These are phyloP conservation scores for Rhizophagus sp. DNA, from an alignment of 192 early-diverging fungal species.

Conservation along the genomic window DNA sequence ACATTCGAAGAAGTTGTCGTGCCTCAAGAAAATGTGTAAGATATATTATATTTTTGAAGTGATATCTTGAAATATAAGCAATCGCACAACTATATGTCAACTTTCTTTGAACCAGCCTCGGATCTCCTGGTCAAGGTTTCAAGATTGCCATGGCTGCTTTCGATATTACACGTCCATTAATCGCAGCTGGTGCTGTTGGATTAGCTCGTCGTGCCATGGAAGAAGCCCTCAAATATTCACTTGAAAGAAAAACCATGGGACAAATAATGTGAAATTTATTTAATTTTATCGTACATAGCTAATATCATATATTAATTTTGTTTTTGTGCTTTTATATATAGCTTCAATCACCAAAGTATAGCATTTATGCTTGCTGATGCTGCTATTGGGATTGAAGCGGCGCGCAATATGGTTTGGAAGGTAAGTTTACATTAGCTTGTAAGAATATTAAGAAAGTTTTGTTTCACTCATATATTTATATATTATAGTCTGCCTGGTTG, in stretches of 20 bases:
- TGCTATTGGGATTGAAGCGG: conserved; percentile 91
- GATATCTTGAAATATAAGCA: background rate
- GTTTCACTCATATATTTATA: background rate
- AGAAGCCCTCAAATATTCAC: conserved; percentile 85
- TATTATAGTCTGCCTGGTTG: conserved; percentile 68
- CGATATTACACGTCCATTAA: conserved; percentile 89
- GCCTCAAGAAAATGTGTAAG: conserved; percentile 72
- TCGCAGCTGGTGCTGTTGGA: conserved; percentile 87
- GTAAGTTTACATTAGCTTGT: background rate
- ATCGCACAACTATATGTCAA: background rate
- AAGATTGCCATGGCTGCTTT: conserved; percentile 98
- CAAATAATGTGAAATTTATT: conserved; percentile 59
- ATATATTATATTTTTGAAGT: background rate
- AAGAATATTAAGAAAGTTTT: background rate
- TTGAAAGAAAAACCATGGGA: conserved; percentile 96
- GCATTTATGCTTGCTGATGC: conserved; percentile 96
- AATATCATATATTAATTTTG: background rate
- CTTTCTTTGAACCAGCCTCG: conserved; percentile 43
- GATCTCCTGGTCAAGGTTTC: conserved; percentile 82
- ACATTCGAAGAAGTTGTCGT: conserved; percentile 84
- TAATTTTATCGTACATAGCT: background rate
- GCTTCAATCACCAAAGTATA: conserved; percentile 85
- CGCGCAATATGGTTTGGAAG: conserved; percentile 84
- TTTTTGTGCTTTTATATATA: background rate
- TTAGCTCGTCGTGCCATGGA: conserved; percentile 91